These are phyloP conservation scores for Hypoxylon rubiginosum DNA, from an alignment of 2,329 filamentous ascomycete genomes.

Conservation along the genomic window DNA sequence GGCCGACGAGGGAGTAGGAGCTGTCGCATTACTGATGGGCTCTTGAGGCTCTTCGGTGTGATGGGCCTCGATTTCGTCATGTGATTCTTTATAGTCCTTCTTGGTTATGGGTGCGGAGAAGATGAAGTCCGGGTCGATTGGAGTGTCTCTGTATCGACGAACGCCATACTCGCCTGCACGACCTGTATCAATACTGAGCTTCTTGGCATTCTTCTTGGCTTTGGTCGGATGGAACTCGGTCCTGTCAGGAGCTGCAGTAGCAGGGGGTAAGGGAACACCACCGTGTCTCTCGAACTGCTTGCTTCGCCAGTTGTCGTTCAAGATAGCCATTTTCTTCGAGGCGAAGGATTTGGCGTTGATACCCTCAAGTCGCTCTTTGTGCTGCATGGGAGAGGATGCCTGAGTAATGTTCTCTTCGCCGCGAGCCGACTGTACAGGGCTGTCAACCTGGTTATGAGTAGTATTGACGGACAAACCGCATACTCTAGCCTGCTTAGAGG, in stretches of 20 bases:
- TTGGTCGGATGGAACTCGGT: slow-evolving; percentile 32
- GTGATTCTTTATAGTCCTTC: slow-evolving; percentile 36
- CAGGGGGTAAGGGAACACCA: slow-evolving; percentile 8
- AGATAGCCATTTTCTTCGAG: slow-evolving; percentile 29
- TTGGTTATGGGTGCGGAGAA: slow-evolving; percentile 50
- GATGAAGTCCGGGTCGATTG: slow-evolving; percentile 47
- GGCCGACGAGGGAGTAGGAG: not conserved
- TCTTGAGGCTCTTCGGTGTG: not conserved
- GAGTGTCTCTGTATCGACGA: slow-evolving; percentile 40
- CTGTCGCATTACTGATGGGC: not conserved
- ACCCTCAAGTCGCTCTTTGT: not conserved
- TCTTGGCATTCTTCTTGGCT: slow-evolving; percentile 21
- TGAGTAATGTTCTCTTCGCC: slow-evolving; percentile 7
- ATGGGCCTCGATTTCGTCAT: slow-evolving; percentile 24
- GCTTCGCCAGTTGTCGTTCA: slow-evolving; percentile 36
- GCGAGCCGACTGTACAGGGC: not conserved
- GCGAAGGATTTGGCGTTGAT: not conserved
- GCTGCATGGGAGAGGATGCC: slow-evolving; percentile 7
- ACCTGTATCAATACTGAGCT: slow-evolving; percentile 34
- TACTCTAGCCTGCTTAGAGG: slow-evolving; percentile 16
- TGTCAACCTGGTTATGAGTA: not conserved
- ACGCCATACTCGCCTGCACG: slow-evolving; percentile 30
- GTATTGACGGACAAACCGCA: slow-evolving; percentile 23
- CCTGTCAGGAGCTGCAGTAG: slow-evolving; percentile 40
- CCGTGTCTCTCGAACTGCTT: slow-evolving; percentile 34